Base-by-base conservation (phyloP, 2,329 filamentous ascomycete genomes). In the Fusarium sp. region DNA sequence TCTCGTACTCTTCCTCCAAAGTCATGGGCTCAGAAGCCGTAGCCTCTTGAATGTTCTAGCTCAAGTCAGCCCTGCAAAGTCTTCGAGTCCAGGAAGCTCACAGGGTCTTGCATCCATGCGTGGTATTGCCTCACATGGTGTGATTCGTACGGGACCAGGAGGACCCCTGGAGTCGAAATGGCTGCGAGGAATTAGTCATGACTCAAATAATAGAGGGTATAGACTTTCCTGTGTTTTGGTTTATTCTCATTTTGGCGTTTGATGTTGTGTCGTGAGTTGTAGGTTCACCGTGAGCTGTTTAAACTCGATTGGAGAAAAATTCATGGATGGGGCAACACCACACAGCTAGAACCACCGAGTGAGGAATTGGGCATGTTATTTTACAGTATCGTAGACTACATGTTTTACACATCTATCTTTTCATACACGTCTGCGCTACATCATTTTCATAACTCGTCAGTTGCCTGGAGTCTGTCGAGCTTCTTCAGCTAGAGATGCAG, bases 11-110 rank as follows among this genome's bases (percentile, higher is more conserved):
- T 80, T 98, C 93, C 1, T 90, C 86, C 0, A 98, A 86, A 0
- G 89, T 91, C 60, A 98, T 88, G 0, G 92, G 94, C 72, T 98
- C 95, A 0, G 95, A 98, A 1, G 96, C 95, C 0, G 96, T 98
- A 63, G 93, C 92, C 82, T 91, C 87, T 85, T 93, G 95, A 43
- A 98, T 93, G 56, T 91, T 89, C 91, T 94, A 38, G 3, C 1
- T 0, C 2, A 0, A n/a, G 10, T 75, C 10, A 70, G 66, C 5
- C 12, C 50, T 8, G n/a, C 8, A 15, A 10, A 25, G 27, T n/a
- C 25, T 14, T 12, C 30, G 12, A 9, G 33, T 4, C 10, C 15
- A 10, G 47, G 57, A 69, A 82, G 76, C 75, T 45, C 80, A 89
- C 93, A 61, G 92, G 88, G 78, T 97, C 92, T 85, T 95, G 89